phyloP scores from a whole-genome alignment of 495 filamentous ascomycete species.

The Durotheca rogersii region DNA sequence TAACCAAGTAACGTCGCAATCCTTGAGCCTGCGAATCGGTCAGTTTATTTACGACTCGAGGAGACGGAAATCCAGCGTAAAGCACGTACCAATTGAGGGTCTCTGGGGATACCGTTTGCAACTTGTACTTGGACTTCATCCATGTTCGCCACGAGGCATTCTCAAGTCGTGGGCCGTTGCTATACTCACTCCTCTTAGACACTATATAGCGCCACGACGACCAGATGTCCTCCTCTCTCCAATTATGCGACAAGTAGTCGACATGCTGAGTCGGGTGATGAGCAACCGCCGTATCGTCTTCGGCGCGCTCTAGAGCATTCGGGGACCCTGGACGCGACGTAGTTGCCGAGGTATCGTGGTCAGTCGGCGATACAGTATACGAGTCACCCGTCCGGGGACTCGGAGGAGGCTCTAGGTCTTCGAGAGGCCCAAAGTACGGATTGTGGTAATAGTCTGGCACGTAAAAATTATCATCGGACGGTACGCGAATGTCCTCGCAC shows the following conservation, averaged over 20 bases:
- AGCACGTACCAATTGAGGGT: conserved; percentile 79
- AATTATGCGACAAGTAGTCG: conserved; percentile 93
- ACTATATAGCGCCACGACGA: conserved; percentile 93
- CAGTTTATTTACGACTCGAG: conserved; percentile 8
- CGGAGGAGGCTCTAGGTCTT: conserved; percentile 51
- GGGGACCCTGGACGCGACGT: conserved; percentile 52
- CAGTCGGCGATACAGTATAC: conserved; percentile 48
- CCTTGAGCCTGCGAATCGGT: conserved; percentile 73
- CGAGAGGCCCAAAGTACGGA: conserved; percentile 45
- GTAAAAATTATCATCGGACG: conserved; percentile 54
- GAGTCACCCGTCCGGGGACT: conserved; percentile 47
- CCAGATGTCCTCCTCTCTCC: conserved; percentile 98
- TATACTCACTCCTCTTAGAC: conserved; percentile 71
- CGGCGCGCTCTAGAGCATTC: conserved; percentile 53
- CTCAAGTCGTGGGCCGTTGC: conserved; percentile 78
- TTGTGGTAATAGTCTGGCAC: conserved; percentile 61
- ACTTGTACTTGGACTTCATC: conserved; percentile 82
- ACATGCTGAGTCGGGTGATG: conserved; percentile 85
- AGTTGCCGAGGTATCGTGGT: conserved; percentile 44
- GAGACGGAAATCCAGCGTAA: not conserved
- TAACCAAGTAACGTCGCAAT: conserved; percentile 96
- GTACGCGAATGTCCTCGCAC: conserved; percentile 48
- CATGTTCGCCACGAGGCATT: conserved; percentile 99
- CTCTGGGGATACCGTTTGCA: conserved; percentile 85
- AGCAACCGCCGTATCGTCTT: conserved; percentile 80